A percentile compares a stretch with the other conserved stretches of the same genome.
Conservation (phyloP, 768 basidiomycete genomes). For the Galerina marginata region DNA sequence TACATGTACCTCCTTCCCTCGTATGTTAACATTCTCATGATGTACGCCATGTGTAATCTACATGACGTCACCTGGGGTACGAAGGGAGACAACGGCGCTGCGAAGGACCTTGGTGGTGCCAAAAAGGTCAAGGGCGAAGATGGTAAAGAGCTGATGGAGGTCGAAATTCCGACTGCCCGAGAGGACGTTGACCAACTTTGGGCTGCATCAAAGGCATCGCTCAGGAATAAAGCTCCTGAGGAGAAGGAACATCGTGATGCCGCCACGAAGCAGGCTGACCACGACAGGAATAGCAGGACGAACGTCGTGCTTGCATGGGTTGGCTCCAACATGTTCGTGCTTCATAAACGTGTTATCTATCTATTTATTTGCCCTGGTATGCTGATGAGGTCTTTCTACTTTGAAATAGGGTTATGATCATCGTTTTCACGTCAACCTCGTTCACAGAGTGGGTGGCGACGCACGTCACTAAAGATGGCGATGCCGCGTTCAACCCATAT, state of each 20-base stretch:
- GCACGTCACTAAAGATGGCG: slow-evolving; percentile 55
- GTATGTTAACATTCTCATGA: slow-evolving; percentile 85
- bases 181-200: slow-evolving; percentile 92
- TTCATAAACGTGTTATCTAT: slow-evolving; percentile 8
- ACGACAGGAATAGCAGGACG: slow-evolving; percentile 81
- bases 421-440: slow-evolving; percentile 76
- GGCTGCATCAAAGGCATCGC: slow-evolving; percentile 73
- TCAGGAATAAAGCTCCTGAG: slow-evolving; percentile 71
- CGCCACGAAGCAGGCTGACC: slow-evolving; percentile 88
- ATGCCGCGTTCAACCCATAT: slow-evolving; percentile 86
- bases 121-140: slow-evolving; percentile 87
- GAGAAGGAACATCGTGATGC: slow-evolving; percentile 85
- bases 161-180: slow-evolving; percentile 78
- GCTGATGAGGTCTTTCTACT: slow-evolving; percentile 10
- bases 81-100: slow-evolving; percentile 87
- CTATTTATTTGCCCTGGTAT: neutral
- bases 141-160: slow-evolving; percentile 87
- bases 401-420: slow-evolving; percentile 62
- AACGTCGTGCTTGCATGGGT: slow-evolving; percentile 87
- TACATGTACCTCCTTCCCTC: slow-evolving; percentile 90
- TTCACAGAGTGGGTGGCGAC: slow-evolving; percentile 76
- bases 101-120: slow-evolving; percentile 89
- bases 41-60: slow-evolving; percentile 93
- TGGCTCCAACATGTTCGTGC: slow-evolving; percentile 80
- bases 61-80: slow-evolving; percentile 95